phyloP scores from a whole-genome alignment of 108 stramenopile genomes.

The Pseudonitzschia pungens region DNA sequence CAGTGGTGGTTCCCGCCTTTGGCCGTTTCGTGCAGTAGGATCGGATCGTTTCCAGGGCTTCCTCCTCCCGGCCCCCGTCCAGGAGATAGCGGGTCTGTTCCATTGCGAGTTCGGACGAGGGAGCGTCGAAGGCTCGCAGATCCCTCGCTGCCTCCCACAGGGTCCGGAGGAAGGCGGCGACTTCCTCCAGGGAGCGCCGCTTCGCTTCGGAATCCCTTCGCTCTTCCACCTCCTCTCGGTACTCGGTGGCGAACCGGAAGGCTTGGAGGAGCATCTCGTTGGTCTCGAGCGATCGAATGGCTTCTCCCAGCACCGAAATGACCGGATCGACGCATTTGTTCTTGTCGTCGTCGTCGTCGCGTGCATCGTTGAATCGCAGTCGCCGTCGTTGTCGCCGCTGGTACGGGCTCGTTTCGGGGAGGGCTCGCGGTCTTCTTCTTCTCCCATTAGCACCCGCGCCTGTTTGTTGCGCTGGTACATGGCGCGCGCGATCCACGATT shows the following conservation, averaged over 20 bases:
- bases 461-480: constrained; percentile 26
- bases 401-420: constrained; percentile 43
- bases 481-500: constrained; percentile 84
- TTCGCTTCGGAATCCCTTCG: not conserved
- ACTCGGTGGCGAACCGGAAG: constrained; percentile 35
- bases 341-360: not conserved
- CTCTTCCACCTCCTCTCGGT: constrained; percentile 28
- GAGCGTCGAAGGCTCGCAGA: not conserved
- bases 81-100: not conserved
- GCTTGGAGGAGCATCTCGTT: constrained; percentile 72
- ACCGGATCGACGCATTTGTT: constrained; percentile 49
- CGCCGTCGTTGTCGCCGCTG: not conserved
- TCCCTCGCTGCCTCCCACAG: constrained; percentile 26
- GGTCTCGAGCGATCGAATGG: constrained; percentile 51
- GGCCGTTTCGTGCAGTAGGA: not conserved
- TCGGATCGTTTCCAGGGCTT: not conserved
- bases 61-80: not conserved
- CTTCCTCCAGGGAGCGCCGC: not conserved
- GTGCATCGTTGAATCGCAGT: too few species aligned
- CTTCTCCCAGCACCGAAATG: constrained; percentile 51
- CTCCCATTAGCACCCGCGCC: not conserved
- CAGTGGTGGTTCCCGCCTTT: not conserved
- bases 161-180: constrained; percentile 15
- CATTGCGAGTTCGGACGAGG: constrained; percentile 43
- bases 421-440: constrained; percentile 23